Evolutionary conservation across 805 yeast genomes (phyloP).

Genomic region (Wickerhamomyces kurtzmanii): DNA sequence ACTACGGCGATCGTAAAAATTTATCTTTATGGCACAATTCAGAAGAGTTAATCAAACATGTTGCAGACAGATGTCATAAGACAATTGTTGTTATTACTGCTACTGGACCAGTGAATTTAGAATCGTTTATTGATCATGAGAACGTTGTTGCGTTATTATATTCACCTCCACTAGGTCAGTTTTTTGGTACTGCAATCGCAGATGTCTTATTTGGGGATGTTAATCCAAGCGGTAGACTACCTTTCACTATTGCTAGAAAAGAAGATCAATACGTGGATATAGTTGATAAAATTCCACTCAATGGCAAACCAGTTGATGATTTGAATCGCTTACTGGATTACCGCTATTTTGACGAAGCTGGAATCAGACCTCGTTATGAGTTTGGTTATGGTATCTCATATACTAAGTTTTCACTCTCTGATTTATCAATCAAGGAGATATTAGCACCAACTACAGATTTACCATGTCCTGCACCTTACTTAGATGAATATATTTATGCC

Average conservation of each 20-base stretch:
- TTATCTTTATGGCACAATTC: slow-evolving; percentile 47
- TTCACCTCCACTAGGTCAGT: slow-evolving; percentile 48
- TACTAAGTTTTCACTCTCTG: slow-evolving; percentile 27
- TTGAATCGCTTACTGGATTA: slow-evolving; percentile 36
- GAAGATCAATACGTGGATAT: slow-evolving; percentile 36
- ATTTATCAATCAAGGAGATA: slow-evolving; percentile 29
- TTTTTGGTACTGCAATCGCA: slow-evolving; percentile 46
- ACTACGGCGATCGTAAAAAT: slow-evolving; percentile 49
- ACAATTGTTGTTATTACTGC: slow-evolving; percentile 51
- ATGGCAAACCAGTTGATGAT: slow-evolving; percentile 26
- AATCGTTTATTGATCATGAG: slow-evolving; percentile 42
- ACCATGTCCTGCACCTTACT: slow-evolving; percentile 35
- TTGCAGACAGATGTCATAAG: slow-evolving; percentile 39
- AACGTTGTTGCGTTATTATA: slow-evolving; percentile 49
- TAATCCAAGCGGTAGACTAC: slow-evolving; percentile 56
- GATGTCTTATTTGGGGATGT: slow-evolving; percentile 50
- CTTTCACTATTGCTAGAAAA: slow-evolving; percentile 52
- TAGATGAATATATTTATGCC: slow-evolving; percentile 28
- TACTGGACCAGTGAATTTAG: slow-evolving; percentile 53
- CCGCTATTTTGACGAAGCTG: slow-evolving; percentile 45
- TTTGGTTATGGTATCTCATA: slow-evolving; percentile 57
- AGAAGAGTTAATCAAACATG: slow-evolving; percentile 37
- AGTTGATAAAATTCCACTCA: slow-evolving; percentile 23
- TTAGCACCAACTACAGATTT: slow-evolving; percentile 33
- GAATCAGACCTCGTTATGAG: slow-evolving; percentile 46